Percentiles rank a stretch among this genome's conserved stretches.
Evolutionary conservation across 306 rosid genomes (phyloP).

Genomic region (Trifolium subterraneum): DNA sequence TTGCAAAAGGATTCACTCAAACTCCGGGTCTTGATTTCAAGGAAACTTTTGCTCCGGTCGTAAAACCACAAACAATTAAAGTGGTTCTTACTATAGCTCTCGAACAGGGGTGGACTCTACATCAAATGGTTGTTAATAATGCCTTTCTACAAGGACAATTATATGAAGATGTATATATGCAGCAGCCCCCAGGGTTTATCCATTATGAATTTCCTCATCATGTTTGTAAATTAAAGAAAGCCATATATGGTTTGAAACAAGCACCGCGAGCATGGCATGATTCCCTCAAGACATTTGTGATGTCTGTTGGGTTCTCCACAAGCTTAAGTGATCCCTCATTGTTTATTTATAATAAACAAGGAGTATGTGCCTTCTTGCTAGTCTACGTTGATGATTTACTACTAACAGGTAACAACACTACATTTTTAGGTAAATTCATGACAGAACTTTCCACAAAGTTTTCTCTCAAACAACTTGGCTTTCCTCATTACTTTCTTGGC

Average conservation of each 20-base stretch:
- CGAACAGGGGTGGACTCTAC: too few species aligned
- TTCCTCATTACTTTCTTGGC: not conserved
- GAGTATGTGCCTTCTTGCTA: not conserved
- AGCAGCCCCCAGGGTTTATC: too few species aligned
- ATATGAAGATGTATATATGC: too few species aligned
- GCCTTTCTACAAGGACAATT: too few species aligned
- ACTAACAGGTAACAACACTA: not conserved
- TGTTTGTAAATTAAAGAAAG: not conserved
- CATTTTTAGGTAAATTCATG: not conserved
- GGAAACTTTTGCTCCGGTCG: not conserved
- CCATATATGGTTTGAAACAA: not conserved
- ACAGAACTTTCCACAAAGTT: not conserved
- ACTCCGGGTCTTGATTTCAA: not conserved
- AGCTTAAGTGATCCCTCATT: not conserved
- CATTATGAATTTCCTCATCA: too few species aligned
- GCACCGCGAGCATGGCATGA: not conserved
- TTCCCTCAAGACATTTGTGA: not conserved
- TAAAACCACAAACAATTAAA: not conserved
- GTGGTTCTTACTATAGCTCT: too few species aligned
- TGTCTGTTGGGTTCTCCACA: not conserved
- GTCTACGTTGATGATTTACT: not conserved
- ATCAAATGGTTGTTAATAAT: too few species aligned
- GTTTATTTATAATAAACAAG: not conserved
- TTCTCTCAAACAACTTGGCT: not conserved
- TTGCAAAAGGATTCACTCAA: not conserved